Base-by-base conservation (phyloP, 2,329 filamentous ascomycete genomes). In the Xylariaceae sp. region DNA sequence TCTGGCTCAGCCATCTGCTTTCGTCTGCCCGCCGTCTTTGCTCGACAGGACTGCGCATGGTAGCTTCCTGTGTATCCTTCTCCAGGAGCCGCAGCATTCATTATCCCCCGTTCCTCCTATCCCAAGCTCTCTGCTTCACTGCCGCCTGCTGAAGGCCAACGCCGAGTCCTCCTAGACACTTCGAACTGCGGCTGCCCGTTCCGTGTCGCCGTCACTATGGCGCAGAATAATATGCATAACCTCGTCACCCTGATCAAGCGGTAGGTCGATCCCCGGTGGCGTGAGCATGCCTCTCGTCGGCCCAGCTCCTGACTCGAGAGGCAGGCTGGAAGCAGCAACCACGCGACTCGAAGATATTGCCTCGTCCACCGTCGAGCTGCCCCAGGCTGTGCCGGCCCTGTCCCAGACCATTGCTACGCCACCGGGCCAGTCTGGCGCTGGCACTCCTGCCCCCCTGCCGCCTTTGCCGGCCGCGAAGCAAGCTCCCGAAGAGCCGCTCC, bases 161-260 rank as follows among this genome's bases (percentile, higher is more conserved):
- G n/a, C n/a, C n/a, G n/a, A n/a, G n/a, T n/a, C n/a, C n/a, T n/a
- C n/a, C n/a, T n/a, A 23, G 12, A 23, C 21, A 23, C 21, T 18
- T 18, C 16, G 13, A 13, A 29, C 27, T 17, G 27, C 27, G 12
- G 32, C 27, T 35, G 29, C 29, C 23, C 23, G 21, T 25, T 26
- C 14, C 13, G 14, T 11, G 19, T 25, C 29, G 36, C 28, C 15
- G 32, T 32, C 42, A 47, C 32, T 5, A 89, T 89, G 83, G 76
- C 81, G 46, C 67, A 78, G 43, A 84, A 75, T 64, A 85, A 88
- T 53, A 95, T 96, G 87, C 81, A 96, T 65, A 96, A 94, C 59
- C 68, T 98, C 43, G 93, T 88, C 22, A 98, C 92, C 35, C 77
- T 98, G 54, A 95, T 98, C 68, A 98, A 98, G 75, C 80, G 92